Base-by-base conservation (phyloP, 371 early-diverging fungal genomes). In the Thermomucor indicae-seudaticae region DNA sequence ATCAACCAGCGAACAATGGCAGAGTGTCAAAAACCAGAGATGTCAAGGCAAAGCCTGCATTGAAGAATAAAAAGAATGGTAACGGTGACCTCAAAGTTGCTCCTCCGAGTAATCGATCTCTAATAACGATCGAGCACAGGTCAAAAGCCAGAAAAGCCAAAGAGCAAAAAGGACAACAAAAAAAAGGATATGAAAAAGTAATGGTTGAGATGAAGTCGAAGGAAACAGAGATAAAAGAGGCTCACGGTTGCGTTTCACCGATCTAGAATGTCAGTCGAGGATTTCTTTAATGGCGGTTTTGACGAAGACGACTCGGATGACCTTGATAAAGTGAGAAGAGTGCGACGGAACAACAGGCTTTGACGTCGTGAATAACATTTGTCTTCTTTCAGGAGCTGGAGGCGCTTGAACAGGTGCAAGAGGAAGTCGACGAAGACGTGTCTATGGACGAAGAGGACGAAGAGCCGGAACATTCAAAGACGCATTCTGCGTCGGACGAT, bases 271-370 rank as follows among this genome's bases (percentile, higher is more conserved):
- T 58, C 60, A 3, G 60, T 65, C 10, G 57, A 60, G 17, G 54
- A 65, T 14, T 57, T 65, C 38, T 53, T 60, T 20, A 47, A 38
- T 23, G 64, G 59, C n/a, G 59, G 59, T 29, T 58, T 55, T 38
- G 47, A 42, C 5, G 51, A 20, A 20, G 38, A 37, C 16, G 47
- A 48, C 35, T 47, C 47, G n/a, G 58, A 57, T 3, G 49, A 54
- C 14, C 22, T 48, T 27, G 55, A 55, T 29, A 55, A 43, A 35
- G 55, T 47, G 29, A 3, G 51, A 54, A 43, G 49, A 51, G 25
- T 27, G 47, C 17, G 53, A 53, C 27, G 52, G 38, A 19, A 34
- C 55, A 40, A 43, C 49, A 12, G 52, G 53, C 6, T 28, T 51
- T 2, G 54, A 43, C 20, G 43, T 39, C 17, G 10, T 16, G 19